Evolutionary conservation across 2,329 filamentous ascomycete species (phyloP), one percentile per base, ranked within the genome.

Genomic region (Sarocladium strictum): DNA sequence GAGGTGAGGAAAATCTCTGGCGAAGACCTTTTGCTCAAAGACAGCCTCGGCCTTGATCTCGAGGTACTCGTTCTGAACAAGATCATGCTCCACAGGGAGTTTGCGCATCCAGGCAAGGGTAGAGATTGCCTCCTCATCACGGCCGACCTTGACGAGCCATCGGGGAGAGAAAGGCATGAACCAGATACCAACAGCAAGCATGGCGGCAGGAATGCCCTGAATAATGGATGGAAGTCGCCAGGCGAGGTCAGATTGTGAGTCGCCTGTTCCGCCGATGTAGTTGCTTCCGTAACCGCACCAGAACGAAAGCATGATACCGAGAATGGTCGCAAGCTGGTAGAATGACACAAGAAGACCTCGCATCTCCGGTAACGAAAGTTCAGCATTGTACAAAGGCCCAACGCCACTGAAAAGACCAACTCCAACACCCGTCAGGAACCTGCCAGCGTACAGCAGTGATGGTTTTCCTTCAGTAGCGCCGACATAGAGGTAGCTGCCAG

Each of bases 131-230:
- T 92, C 87, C 0, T 78, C 76, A 60, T 91, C 86, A 11, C 87
- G 84, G 55, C 76, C 76, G 62, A 87, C 83, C 66, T 90, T 84
- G 38, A 89, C 75, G 2, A 93, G 77, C 87, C 87, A 92, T 57
- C 89, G 77, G 0, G 89, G 89, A 0, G 83, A 87, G 67, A 88
- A 91, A 0, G 88, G 89, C 84, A 92, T 88, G 69, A 89, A 90
- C 52, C 87, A 67, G 77, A 91, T 90, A 33, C 87, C 87, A 7
- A 79, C 64, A 24, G 85, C 82, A 0, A 93, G 78, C 3, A 89
- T 54, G 2, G 61, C 61, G 3, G 73, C 72, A 0, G 73, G 67
- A 1, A 76, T 65, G 0, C 73, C 68, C 58, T 77, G 74, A 12
- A 77, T 69, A 19, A 72, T 71, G 1, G 74, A 72, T 0, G 75